Conservation (phyloP, 345 rosid species). For the Gossypium anomalum region DNA sequence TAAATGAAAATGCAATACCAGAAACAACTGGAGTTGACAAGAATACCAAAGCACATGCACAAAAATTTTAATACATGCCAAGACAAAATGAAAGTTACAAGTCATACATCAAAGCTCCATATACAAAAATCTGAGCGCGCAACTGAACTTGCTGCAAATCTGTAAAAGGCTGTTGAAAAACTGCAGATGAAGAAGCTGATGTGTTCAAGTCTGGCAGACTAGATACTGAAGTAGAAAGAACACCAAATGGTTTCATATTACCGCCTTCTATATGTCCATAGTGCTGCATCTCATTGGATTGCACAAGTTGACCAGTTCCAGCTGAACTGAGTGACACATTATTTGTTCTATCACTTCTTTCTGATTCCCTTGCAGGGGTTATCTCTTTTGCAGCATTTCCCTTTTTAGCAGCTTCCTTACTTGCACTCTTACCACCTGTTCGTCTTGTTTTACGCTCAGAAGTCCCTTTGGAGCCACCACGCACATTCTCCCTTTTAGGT, state of each 20-base stretch:
- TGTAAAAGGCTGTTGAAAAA: constrained; percentile 85
- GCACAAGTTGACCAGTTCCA: constrained; percentile 30
- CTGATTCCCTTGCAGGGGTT: constrained; percentile 36
- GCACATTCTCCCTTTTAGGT: constrained; percentile 28
- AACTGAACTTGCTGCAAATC: constrained; percentile 97
- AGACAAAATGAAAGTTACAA: not conserved
- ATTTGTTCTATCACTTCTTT: constrained; percentile 45
- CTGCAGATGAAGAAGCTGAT: constrained; percentile 43
- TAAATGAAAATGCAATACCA: not conserved
- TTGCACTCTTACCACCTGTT: constrained; percentile 49
- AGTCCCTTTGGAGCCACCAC: constrained; percentile 43
- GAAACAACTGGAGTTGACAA: constrained; percentile 1
- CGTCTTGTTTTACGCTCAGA: constrained; percentile 74
- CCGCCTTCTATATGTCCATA: constrained; percentile 41
- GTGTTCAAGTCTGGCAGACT: constrained; percentile 69
- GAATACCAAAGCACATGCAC: not conserved
- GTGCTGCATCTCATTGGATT: constrained; percentile 56
- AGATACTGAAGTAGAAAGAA: constrained; percentile 43
- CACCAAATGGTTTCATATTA: constrained; percentile 45
- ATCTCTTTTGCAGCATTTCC: constrained; percentile 42
- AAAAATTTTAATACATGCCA: not conserved
- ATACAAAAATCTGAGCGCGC: constrained; percentile 98
- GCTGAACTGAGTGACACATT: constrained; percentile 40
- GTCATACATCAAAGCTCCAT: constrained; percentile 92
- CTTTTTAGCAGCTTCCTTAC: constrained; percentile 58